Conservation (phyloP, 345 rosid species). For the Arabis alpina region DNA sequence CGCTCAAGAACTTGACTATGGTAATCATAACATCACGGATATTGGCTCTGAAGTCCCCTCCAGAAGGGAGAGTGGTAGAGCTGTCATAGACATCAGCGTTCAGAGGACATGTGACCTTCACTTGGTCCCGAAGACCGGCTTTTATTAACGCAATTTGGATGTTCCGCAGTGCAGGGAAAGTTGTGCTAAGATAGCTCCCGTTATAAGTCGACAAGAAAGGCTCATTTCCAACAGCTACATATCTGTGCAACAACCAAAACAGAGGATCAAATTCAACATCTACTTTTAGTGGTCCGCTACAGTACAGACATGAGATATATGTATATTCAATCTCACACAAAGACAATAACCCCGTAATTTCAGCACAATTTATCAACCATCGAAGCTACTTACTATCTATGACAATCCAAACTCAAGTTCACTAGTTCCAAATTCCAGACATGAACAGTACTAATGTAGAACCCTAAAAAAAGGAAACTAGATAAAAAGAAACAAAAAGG, state of each 20-base stretch:
- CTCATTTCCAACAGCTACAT: conserved; percentile 95
- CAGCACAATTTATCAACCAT: not conserved
- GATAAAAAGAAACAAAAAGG: conserved; percentile 3
- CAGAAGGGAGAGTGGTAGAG: conserved; percentile 60
- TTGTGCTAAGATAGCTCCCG: conserved; percentile 62
- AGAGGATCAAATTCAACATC: not conserved
- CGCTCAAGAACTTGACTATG: conserved; percentile 73
- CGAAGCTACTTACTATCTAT: conserved; percentile 11
- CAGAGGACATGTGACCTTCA: conserved; percentile 77
- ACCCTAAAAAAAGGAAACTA: conserved; percentile 32
- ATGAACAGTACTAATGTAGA: conserved; percentile 9
- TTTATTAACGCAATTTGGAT: conserved; percentile 78
- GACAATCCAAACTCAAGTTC: conserved; percentile 17
- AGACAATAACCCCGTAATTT: not conserved
- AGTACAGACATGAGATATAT: conserved; percentile 3
- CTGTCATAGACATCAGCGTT: conserved; percentile 86
- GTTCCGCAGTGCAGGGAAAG: conserved; percentile 80
- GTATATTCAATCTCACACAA: not conserved
- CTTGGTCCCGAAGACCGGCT: conserved; percentile 75
- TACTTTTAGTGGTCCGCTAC: conserved; percentile 13
- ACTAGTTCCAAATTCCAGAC: not conserved
- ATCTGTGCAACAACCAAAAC: conserved; percentile 52
- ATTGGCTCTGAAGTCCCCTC: conserved; percentile 84
- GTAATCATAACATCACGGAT: conserved; percentile 76
- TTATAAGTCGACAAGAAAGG: conserved; percentile 87